Percentiles rank a stretch among this genome's conserved stretches.
These are phyloP conservation scores for Cicer bijugum DNA, from an alignment of 306 rosid species.

Conservation along the genomic window DNA sequence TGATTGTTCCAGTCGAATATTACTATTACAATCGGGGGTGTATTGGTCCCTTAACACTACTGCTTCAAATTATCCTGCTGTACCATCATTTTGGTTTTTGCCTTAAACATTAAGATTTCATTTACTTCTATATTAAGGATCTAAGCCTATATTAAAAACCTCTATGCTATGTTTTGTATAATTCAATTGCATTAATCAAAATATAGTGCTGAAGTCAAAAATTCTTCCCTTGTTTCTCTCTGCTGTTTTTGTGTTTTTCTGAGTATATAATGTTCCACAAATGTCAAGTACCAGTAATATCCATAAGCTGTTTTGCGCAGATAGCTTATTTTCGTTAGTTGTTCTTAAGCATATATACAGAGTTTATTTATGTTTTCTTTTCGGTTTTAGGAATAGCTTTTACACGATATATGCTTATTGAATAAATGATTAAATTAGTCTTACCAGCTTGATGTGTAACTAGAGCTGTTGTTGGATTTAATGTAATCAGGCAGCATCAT, in stretches of 20 bases:
- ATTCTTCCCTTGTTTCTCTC: too few species aligned
- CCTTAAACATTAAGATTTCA: too few species aligned
- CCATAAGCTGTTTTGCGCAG: neutral
- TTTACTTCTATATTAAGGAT: too few species aligned
- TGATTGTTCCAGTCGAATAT: slow-evolving; percentile 3
- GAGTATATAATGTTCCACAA: too few species aligned
- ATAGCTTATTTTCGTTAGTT: neutral
- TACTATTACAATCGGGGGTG: neutral
- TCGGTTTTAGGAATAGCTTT: neutral
- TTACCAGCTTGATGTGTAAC: neutral
- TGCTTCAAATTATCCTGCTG: too few species aligned
- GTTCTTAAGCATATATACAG: neutral
- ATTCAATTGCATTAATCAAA: too few species aligned
- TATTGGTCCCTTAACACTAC: neutral
- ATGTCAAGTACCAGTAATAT: neutral
- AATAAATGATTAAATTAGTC: neutral
- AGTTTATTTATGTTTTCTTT: neutral
- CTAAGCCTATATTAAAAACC: too few species aligned
- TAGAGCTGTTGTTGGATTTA: slow-evolving; percentile 29
- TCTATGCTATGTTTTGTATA: too few species aligned
- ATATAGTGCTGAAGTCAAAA: too few species aligned
- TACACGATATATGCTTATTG: neutral
- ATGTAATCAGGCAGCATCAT: neutral
- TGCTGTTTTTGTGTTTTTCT: too few species aligned
- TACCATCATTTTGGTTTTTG: too few species aligned